phyloP scores from a whole-genome alignment of 805 yeast species.

The Candida coleopterorum region DNA sequence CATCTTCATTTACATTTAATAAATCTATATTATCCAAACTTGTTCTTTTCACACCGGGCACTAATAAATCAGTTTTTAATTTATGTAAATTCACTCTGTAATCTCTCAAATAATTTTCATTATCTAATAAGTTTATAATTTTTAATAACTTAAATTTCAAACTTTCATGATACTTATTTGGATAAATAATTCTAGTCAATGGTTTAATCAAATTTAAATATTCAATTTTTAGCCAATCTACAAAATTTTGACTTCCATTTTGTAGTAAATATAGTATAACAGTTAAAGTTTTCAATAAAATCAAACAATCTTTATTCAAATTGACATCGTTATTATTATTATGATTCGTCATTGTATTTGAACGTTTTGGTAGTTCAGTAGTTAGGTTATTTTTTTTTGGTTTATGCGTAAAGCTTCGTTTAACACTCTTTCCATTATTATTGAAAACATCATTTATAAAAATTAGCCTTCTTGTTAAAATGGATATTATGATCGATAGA shows the following conservation, averaged over 20 bases:
- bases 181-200: slow-evolving; percentile 10
- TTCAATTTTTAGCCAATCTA: slow-evolving; percentile 35
- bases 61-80: slow-evolving; percentile 38
- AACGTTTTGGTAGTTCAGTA: slow-evolving; percentile 2
- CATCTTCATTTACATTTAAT: slow-evolving; percentile 1
- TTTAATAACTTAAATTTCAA: slow-evolving; percentile 35
- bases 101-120: slow-evolving; percentile 27
- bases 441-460: not conserved
- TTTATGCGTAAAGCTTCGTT: slow-evolving; percentile 1
- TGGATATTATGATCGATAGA: slow-evolving; percentile 33
- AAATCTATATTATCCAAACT: slow-evolving; percentile 9
- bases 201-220: slow-evolving; percentile 15
- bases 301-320: slow-evolving; percentile 8
- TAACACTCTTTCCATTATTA: not conserved
- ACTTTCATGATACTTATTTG: slow-evolving; percentile 20
- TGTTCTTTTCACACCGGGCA: slow-evolving; percentile 28
- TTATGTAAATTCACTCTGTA: slow-evolving; percentile 40
- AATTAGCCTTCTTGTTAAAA: slow-evolving; percentile 37
- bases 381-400: not conserved
- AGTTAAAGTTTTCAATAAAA: slow-evolving; percentile 44
- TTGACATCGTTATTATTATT: not conserved
- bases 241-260: slow-evolving; percentile 50
- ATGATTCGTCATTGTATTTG: slow-evolving; percentile 3
- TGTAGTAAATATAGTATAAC: slow-evolving; percentile 47
- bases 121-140: slow-evolving; percentile 25